phyloP scores from a whole-genome alignment of 2,329 filamentous ascomycete genomes.

The Metarhizium brunneum region DNA sequence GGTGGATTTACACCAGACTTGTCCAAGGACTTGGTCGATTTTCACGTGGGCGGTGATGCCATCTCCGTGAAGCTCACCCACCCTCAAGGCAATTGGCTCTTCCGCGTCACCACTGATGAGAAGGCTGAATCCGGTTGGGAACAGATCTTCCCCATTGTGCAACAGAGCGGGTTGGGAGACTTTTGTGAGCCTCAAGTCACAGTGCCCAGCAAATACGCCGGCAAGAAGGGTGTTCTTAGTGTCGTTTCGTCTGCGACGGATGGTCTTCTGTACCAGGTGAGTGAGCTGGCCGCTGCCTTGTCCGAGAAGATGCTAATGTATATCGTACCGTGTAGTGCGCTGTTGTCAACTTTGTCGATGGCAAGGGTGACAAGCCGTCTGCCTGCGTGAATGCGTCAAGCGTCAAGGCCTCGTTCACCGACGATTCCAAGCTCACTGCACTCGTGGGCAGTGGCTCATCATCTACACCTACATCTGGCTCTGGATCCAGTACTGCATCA shows the following conservation, averaged over 20 bases:
- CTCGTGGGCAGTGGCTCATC: slow-evolving; percentile 17
- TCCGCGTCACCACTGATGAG: slow-evolving; percentile 45
- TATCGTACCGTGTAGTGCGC: slow-evolving; percentile 33
- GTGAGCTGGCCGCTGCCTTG: slow-evolving; percentile 5
- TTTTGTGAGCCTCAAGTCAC: slow-evolving; percentile 43
- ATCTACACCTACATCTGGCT: neutral
- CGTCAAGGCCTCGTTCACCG: slow-evolving; percentile 20
- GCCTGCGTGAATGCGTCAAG: slow-evolving; percentile 26
- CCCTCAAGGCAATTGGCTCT: slow-evolving; percentile 44
- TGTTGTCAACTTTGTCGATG: slow-evolving; percentile 45
- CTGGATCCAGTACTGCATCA: slow-evolving; percentile 7
- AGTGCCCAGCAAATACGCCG: slow-evolving; percentile 39
- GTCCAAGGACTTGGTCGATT: slow-evolving; percentile 37
- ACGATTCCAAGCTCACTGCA: slow-evolving; percentile 24
- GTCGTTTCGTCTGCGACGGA: slow-evolving; percentile 44
- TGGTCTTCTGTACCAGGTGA: slow-evolving; percentile 47
- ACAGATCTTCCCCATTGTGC: slow-evolving; percentile 41
- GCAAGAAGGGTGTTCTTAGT: slow-evolving; percentile 44
- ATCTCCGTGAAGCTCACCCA: slow-evolving; percentile 40
- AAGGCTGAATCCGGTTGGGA: slow-evolving; percentile 41
- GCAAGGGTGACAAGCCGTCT: slow-evolving; percentile 19
- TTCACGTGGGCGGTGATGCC: slow-evolving; percentile 48
- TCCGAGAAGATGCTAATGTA: slow-evolving; percentile 3
- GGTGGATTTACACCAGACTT: slow-evolving; percentile 43
- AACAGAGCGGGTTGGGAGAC: slow-evolving; percentile 43